Evolutionary conservation across 2,329 filamentous ascomycete species (phyloP), one percentile per base, ranked within the genome.

Genomic region (Dactylonectria estremocensis): DNA sequence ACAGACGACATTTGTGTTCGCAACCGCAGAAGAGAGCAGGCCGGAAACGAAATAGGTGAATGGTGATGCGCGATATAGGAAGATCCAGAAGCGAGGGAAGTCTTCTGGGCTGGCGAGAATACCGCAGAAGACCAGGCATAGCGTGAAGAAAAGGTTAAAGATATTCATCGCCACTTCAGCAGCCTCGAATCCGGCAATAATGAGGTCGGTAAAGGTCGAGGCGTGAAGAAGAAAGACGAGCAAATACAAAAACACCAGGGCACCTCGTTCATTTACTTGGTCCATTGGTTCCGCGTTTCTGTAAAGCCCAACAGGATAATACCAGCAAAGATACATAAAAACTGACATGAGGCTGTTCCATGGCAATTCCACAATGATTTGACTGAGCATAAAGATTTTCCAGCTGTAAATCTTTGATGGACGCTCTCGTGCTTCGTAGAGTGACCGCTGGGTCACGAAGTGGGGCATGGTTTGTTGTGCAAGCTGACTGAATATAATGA

Each of bases 1-100:
- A 79, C 95, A 97, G 0, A 78, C 72, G 37, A 95, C 90, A 0
- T 81, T 56, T 0, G 88, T 89, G 74, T 92, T 91, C 48, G 92
- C 92, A 5, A 97, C 83, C 2, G 89, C 93, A 0, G 88, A 88
- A 0, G 91, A 87, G 0, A 95, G 80, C 83, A 97, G 90, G 22
- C 91, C 93, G 11, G 88, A 87, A 28, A 95, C 89, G n/a, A 95
- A 83, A 78, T 97, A 97, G 0, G 92, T 95, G 74, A 97, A 93
- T 0, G 95, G 94, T 0, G 91, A 94, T 55, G 94, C 82, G 53
- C 92, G 89, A 81, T 95, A 95, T 74, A 76, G 71, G 28, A 76
- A 74, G 37, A 76, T 74, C 74, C 74, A 81, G 67, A 88, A 88
- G 3, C 89, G 89, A 2, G 90, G 91, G 24, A 86, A 80, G 13